Base-by-base conservation (phyloP, 2,329 filamentous ascomycete species). In the Blastomyces gilchristii region DNA sequence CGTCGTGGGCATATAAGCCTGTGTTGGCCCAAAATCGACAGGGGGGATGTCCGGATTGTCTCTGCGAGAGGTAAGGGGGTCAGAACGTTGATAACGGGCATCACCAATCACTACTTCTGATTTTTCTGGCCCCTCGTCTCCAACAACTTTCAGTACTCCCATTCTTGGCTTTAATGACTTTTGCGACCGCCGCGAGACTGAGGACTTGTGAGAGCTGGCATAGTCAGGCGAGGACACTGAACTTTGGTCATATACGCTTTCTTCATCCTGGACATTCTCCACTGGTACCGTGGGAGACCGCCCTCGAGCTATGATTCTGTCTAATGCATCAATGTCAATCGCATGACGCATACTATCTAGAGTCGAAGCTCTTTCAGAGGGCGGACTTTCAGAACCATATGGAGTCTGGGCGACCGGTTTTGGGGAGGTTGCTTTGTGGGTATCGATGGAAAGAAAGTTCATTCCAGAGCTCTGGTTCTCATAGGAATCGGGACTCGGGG, bases 11-110 rank as follows among this genome's bases (percentile, higher is more conserved):
- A 78, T 79, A 63, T 91, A 87, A 64, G 88, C 87, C 68, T 90
- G 78, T 0, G 92, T 96, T 6, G 87, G 90, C 0, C 93, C 93
- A 75, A 97, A 97, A 73, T 97, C 87, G 66, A 96, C 84, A 4
- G 82, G 77, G 0, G 90, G 90, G 65, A 96, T 85, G 63, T 85
- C 81, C 31, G 83, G 79, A 16, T 78, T 77, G 18, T 57, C 67
- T 41, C 70, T 70, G 16, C 43, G 57, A 49, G 43, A 12, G 28
- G 67, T 56, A n/a, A 67, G 56, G 22, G 71, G 66, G 47, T 76
- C 71, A 52, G 75, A 71, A 56, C 74, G 69, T 58, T 72, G 69
- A 67, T 80, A 80, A 64, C 72, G 78, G 64, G 75, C 74, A 70
- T 82, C 80, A 18, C 79, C 78, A 62, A 80, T 79, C 58, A 77